A percentile compares a stretch with the other conserved stretches of the same genome.
These are phyloP conservation scores for Metschnikowia cubensis DNA, from an alignment of 805 yeast genomes.

Conservation along the genomic window DNA sequence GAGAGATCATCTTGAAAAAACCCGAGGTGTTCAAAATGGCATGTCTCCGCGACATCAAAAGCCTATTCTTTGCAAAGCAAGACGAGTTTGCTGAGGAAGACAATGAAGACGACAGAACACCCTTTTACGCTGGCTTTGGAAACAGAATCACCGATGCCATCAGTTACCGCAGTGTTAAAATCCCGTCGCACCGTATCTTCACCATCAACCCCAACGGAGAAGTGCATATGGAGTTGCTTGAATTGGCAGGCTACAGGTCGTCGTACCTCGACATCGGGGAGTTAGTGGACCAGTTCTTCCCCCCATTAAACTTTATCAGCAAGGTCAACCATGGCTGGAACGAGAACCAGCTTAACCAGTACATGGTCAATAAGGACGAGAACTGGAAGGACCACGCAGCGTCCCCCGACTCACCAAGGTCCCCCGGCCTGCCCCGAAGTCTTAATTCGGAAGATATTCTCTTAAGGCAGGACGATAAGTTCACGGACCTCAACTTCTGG, in stretches of 20 bases:
- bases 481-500: conserved; percentile 90
- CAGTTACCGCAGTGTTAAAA: conserved; percentile 87
- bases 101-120: conserved; percentile 53
- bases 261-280: conserved; percentile 88
- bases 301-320: conserved; percentile 53
- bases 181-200: conserved; percentile 90
- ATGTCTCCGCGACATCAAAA: conserved; percentile 79
- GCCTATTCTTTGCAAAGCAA: conserved; percentile 48
- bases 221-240: conserved; percentile 93
- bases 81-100: conserved; percentile 9
- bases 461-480: conserved; percentile 52
- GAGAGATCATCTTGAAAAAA: conserved; percentile 90
- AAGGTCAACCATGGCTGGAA: conserved; percentile 33
- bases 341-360: conserved; percentile 32
- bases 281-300: conserved; percentile 94
- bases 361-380: conserved; percentile 22
- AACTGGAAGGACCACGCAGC: conserved; percentile 6
- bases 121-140: conserved; percentile 97
- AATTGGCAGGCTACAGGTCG: conserved; percentile 86
- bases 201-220: conserved; percentile 96
- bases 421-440: conserved; percentile 23
- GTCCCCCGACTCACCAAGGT: conserved; percentile 20
- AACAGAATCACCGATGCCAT: conserved; percentile 95
- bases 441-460: conserved; percentile 21
- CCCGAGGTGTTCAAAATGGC: conserved; percentile 99